phyloP scores from a whole-genome alignment of 139 green algal genomes.

The Coccomyxa sp. region DNA sequence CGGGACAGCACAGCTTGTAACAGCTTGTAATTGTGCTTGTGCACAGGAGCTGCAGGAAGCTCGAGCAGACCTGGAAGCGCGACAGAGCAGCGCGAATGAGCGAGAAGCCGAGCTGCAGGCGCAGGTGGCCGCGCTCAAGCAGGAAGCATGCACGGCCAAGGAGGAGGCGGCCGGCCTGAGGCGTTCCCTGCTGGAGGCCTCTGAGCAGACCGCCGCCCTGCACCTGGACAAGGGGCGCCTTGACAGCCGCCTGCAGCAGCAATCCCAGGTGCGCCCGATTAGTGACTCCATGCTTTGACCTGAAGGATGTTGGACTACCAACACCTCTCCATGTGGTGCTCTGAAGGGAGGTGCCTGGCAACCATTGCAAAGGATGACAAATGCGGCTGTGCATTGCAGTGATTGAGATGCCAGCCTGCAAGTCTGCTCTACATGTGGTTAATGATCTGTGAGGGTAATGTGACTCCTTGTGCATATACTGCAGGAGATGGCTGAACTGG shows the following conservation, averaged over 20 bases:
- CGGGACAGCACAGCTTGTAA: no score
- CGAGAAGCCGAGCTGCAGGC: constrained; percentile 7
- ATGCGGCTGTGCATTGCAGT: no score
- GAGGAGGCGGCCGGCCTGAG: constrained; percentile 7
- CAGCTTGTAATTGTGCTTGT: not conserved
- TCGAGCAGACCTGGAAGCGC: constrained; percentile 14
- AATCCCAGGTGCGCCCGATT: not conserved
- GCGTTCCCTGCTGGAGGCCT: not conserved
- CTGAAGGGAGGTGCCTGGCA: no score
- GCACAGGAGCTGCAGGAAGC: not conserved
- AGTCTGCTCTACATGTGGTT: not conserved
- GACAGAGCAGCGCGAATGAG: constrained; percentile 12
- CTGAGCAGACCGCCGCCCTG: not conserved
- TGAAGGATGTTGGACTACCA: no score
- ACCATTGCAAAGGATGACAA: no score
- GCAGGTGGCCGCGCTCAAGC: not conserved
- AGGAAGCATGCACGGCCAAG: constrained; percentile 5
- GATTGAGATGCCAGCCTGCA: not conserved
- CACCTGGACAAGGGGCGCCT: not conserved
- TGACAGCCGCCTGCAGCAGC: constrained; percentile 7
- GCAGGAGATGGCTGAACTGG: not conserved
- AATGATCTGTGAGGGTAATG: not conserved
- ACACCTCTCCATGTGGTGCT: no score
- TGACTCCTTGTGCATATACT: not conserved
- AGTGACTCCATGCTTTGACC: no score